Conservation (phyloP, 129 eudicot species). For the Kitagawia praeruptora region DNA sequence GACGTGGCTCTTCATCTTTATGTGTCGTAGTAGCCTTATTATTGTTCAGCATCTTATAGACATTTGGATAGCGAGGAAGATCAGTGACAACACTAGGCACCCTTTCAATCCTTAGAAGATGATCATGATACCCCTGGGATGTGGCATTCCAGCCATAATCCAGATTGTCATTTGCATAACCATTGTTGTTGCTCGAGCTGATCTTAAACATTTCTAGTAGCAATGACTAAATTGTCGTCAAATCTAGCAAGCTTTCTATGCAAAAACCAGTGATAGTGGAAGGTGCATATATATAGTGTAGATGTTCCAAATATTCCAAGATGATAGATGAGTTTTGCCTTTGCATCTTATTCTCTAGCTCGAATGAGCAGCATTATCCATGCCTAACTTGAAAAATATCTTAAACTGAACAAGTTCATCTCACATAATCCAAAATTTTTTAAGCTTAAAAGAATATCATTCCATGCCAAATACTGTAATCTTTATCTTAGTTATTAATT, state of each 20-base stretch:
- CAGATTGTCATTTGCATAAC: neutral
- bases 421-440: neutral
- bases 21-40: neutral
- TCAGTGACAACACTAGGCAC: conserved; percentile 4
- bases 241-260: neutral
- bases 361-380: neutral
- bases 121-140: conserved; percentile 15
- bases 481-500: neutral
- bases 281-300: conserved; percentile 3
- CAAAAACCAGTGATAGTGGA: neutral
- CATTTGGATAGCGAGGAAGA: conserved; percentile 16
- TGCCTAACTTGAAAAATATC: neutral
- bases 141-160: conserved; percentile 13
- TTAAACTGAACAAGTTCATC: neutral
- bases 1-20: neutral
- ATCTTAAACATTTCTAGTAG: neutral
- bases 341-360: conserved; percentile 9
- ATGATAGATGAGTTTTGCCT: conserved; percentile 5
- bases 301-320: conserved; percentile 6
- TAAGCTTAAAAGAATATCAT: neutral
- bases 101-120: neutral
- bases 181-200: neutral
- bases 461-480: neutral
- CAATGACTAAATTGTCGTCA: neutral
- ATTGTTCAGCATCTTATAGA: neutral